Base-by-base conservation (phyloP, 371 early-diverging fungal species). In the Rhizopus microsporus region DNA sequence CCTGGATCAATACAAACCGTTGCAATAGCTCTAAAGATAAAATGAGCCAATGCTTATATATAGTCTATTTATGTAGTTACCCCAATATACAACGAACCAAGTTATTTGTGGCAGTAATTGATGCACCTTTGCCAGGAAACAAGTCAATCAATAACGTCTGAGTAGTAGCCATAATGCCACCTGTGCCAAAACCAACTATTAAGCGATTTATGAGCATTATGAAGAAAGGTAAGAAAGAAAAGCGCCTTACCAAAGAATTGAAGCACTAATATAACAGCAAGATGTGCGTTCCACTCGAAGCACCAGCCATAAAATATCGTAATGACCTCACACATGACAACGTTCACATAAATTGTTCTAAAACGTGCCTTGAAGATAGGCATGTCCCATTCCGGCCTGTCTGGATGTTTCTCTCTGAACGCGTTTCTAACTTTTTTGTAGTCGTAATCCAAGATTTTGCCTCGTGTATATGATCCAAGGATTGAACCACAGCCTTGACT, bases 21-120 rank as follows among this genome's bases (percentile, higher is more conserved):
- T 12, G 65, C 65, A n/a, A 61, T 54, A 17, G 69, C 72, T 17
- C 71, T 66, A 47, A 23, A 23, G 23, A 23, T 23, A 23, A 2
- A 23, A 23, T 23, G 2, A 23, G 23, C 23, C 23, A 23, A 23
- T 2, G 12, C 10, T 29, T 29, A 17, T 35, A 47, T 31, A 47
- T 33, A 16, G 35, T 6, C 15, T 47, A n/a, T 48, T 65, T 23
- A 23, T 23, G 23, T 23, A 23, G 23, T 23, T 23, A 23, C 23
- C 77, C 74, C 4, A 76, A 58, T n/a, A 78, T 33, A 38, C 75
- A 75, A 13, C 75, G 70, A 3, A 66, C 58, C 7, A 78, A 37
- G n/a, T 78, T 78, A 33, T 72, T 78, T 10, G 71, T 54, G 9
- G 78, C 78, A 17, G 78, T 72, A 31, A 75, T 72, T 34, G 78